Evolutionary conservation across 768 basidiomycete species (phyloP).

Genomic region (Lentinula guzmanii): DNA sequence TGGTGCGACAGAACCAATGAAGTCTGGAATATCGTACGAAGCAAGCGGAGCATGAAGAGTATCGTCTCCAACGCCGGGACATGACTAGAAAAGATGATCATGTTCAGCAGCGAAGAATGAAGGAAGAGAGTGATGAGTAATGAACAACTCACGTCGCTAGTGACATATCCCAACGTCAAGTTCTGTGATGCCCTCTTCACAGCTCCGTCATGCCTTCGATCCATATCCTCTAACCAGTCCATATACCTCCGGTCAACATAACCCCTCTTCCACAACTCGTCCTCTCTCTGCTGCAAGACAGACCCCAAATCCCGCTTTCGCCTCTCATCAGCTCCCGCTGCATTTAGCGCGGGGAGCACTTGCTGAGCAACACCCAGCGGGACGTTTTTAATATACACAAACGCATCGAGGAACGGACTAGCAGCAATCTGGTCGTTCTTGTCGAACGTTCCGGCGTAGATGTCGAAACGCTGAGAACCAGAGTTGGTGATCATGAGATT

Average conservation of each 20-base stretch:
- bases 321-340: constrained; percentile 31
- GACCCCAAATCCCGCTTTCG: constrained; percentile 21
- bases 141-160: constrained; percentile 45
- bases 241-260: constrained; percentile 45
- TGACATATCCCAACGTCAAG: constrained; percentile 72
- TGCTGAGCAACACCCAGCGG: constrained; percentile 41
- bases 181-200: constrained; percentile 39
- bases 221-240: constrained; percentile 58
- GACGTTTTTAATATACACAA: constrained; percentile 59
- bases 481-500: constrained; percentile 63
- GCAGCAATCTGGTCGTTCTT: constrained; percentile 77
- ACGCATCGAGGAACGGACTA: constrained; percentile 61
- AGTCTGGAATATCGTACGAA: constrained; percentile 48
- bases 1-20: constrained; percentile 52
- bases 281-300: constrained; percentile 26
- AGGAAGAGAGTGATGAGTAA: neutral
- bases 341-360: constrained; percentile 49
- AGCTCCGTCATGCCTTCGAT: constrained; percentile 24
- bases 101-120: neutral
- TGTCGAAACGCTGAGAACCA: constrained; percentile 58
- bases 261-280: constrained; percentile 39
- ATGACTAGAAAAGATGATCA: constrained; percentile 33
- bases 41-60: constrained; percentile 56
- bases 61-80: constrained; percentile 75
- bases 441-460: constrained; percentile 67